Evolutionary conservation across 139 green algal genomes (phyloP).

Genomic region (Picochlorum sp.): DNA sequence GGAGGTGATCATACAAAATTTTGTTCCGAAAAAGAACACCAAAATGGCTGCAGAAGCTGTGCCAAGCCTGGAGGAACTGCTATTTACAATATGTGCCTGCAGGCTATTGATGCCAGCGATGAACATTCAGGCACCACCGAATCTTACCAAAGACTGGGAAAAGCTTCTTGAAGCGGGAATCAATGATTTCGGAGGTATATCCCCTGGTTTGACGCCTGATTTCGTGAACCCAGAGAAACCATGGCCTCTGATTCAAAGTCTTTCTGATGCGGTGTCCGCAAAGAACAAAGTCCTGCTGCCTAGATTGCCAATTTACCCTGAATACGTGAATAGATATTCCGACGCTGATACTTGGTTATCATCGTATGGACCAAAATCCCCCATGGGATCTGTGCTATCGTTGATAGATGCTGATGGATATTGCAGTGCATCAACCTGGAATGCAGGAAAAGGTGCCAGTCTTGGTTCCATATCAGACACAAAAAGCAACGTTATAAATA

Average conservation of each 20-base stretch:
- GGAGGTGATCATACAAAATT: slow-evolving; percentile 89
- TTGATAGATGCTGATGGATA: slow-evolving; percentile 36
- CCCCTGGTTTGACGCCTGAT: slow-evolving; percentile 65
- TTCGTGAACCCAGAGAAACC: slow-evolving; percentile 73
- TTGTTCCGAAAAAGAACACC: slow-evolving; percentile 63
- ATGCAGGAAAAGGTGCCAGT: slow-evolving; percentile 16
- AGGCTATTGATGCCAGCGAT: slow-evolving; percentile 60
- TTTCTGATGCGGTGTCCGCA: slow-evolving; percentile 50
- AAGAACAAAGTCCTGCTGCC: slow-evolving; percentile 62
- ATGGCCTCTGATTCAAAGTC: slow-evolving; percentile 65
- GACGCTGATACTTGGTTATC: slow-evolving; percentile 31
- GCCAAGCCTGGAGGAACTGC: slow-evolving; percentile 56
- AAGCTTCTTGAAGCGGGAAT: slow-evolving; percentile 66
- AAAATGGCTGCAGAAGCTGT: slow-evolving; percentile 49
- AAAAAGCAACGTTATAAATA: slow-evolving; percentile 1
- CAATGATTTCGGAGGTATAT: slow-evolving; percentile 83
- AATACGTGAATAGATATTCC: slow-evolving; percentile 16
- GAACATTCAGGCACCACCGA: slow-evolving; percentile 55
- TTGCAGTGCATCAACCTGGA: slow-evolving; percentile 41
- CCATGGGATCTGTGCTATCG: slow-evolving; percentile 31
- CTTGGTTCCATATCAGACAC: background rate
- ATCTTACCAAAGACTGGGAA: slow-evolving; percentile 52
- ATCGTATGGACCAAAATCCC: slow-evolving; percentile 17
- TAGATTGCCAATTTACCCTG: slow-evolving; percentile 67
- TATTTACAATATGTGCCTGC: slow-evolving; percentile 66